phyloP scores from a whole-genome alignment of 306 rosid species.

The Casuarina cunninghamiana region DNA sequence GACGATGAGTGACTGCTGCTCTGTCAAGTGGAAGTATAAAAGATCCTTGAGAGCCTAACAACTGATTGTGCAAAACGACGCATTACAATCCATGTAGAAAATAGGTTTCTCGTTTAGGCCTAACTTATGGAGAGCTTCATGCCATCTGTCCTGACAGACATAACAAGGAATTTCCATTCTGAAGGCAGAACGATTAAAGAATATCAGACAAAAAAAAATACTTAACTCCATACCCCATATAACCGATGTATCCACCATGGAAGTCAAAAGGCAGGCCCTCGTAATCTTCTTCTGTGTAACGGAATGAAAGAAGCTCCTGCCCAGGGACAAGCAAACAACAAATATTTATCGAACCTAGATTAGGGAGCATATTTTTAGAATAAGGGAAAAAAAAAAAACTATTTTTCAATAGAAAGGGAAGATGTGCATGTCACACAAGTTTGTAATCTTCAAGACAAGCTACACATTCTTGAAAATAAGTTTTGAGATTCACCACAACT shows the following conservation, averaged over 20 bases:
- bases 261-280: constrained; percentile 92
- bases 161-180: background rate
- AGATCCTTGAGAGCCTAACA: background rate
- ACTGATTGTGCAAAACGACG: background rate
- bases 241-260: constrained; percentile 94
- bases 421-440: background rate
- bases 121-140: background rate
- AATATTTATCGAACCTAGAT: background rate
- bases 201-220: constrained; percentile 11
- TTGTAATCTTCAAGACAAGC: background rate
- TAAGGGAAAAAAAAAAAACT: background rate
- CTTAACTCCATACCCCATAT: constrained; percentile 74
- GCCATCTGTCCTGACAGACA: background rate
- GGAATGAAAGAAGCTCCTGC: constrained; percentile 77
- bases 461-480: background rate
- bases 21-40: background rate
- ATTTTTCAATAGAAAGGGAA: background rate
- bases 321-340: constrained; percentile 30
- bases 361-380: background rate
- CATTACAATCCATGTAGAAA: background rate
- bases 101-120: background rate
- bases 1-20: background rate
- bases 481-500: background rate
- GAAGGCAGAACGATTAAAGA: constrained; percentile 6
- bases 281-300: constrained; percentile 61